These are phyloP conservation scores for Apocynum venetum DNA, from an alignment of 257 asterid species.

Conservation along the genomic window DNA sequence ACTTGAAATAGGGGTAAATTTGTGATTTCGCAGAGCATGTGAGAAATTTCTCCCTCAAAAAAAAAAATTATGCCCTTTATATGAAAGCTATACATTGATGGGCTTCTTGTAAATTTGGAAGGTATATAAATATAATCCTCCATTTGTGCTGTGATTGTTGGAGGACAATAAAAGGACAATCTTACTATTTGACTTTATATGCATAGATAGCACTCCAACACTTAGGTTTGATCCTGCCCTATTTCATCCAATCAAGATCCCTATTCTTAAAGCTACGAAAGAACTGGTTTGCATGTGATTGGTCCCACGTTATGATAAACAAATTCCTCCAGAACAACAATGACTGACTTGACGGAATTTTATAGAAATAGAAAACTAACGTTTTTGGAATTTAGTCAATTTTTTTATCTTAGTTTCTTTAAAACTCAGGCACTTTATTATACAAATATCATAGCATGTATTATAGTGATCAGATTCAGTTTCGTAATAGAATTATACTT, in stretches of 20 bases:
- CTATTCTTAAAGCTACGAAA: slow-evolving; percentile 7
- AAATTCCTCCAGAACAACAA: not conserved
- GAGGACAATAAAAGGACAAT: slow-evolving; percentile 5
- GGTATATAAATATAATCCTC: not conserved
- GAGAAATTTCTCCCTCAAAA: slow-evolving; percentile 16
- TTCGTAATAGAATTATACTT: too few relatives aligned
- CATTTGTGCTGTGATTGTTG: slow-evolving; percentile 1
- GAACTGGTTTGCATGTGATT: slow-evolving; percentile 2
- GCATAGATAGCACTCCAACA: not conserved
- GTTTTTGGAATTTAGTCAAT: too few relatives aligned
- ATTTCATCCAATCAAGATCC: slow-evolving; percentile 14
- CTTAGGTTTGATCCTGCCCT: slow-evolving; percentile 5
- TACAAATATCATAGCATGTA: too few relatives aligned
- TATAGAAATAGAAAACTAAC: not conserved
- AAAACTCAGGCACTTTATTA: not conserved
- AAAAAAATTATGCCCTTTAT: slow-evolving; percentile 8
- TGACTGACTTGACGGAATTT: slow-evolving; percentile 15
- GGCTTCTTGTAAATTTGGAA: not conserved
- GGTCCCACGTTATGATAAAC: slow-evolving; percentile 19
- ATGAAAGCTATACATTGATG: slow-evolving; percentile 1
- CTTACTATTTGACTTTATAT: slow-evolving; percentile 14
- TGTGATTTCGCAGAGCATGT: slow-evolving; percentile 8
- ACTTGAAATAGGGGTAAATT: not conserved
- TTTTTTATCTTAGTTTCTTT: not conserved
- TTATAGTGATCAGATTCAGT: too few relatives aligned